Base-by-base conservation (phyloP, 345 rosid species). In the Salix viminalis region DNA sequence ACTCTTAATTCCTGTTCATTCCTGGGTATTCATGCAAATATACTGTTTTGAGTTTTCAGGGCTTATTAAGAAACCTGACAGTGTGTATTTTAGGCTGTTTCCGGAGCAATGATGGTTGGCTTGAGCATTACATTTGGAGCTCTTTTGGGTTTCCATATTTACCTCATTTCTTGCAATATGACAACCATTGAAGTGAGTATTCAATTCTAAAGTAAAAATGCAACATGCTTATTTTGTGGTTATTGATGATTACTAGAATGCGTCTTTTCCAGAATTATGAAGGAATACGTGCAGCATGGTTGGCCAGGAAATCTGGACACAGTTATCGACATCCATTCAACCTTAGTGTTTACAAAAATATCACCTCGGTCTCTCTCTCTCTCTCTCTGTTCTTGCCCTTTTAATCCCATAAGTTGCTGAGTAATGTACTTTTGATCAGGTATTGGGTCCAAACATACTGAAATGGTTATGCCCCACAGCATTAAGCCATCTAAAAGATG, bases 261-360 rank as follows among this genome's bases (percentile, higher is more conserved):
- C 24, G 28, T 48, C 77, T 80, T 83, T 52, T 14, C 34, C 82
- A 92, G 97, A 87, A 89, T 83, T 82, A 91, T 72, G 94, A 92
- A 83, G 91, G 91, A 77, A 84, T 79, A 76, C 84, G 91, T 37
- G 89, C 88, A 24, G 84, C 79, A 16, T 92, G 97, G 98, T 80
- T 94, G 86, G 98, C 97, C 19, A 87, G 81, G 83, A 92, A 92
- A 86, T 91, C 96, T 21, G 98, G 97, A 82, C 95, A 88, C 78
- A 85, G 81, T 84, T 92, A 86, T 78, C 82, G 82, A 65, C 91
- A 92, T 83, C 94, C 89, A 14, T 94, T 85, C 19, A 85, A 94
- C 81, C 46, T 84, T 50, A 83, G 90, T 54, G 72, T 85, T 76
- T 87, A 91, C 83, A 85, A 85, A 80, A 92, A 94, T 69, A 76